A percentile compares a stretch with the other conserved stretches of the same genome.
Conservation (phyloP, 352 stramenopile species). For the Globisporangium perplexum region DNA sequence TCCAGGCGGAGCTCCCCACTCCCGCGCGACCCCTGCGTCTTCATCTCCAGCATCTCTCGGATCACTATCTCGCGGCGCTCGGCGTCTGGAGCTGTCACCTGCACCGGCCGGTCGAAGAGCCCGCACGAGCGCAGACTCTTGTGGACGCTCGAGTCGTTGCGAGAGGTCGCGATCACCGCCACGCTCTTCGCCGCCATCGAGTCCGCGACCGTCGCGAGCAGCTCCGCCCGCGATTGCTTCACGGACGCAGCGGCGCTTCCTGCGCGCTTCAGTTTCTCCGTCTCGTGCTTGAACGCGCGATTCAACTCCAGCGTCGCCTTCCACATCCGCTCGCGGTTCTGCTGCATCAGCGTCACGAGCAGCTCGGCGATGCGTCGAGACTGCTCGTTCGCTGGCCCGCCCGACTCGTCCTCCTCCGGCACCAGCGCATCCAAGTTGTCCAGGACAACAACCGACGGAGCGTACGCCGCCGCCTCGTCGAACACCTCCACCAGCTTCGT, state of each 20-base stretch:
- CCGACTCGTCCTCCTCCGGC: constrained; percentile 73
- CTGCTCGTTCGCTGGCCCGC: constrained; percentile 75
- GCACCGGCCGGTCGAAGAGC: constrained; percentile 64
- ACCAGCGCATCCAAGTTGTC: constrained; percentile 85
- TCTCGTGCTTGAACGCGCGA: constrained; percentile 37
- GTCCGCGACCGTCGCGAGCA: constrained; percentile 38
- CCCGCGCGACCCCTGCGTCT: constrained; percentile 15
- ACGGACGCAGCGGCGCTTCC: constrained; percentile 1
- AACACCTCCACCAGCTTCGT: constrained; percentile 51
- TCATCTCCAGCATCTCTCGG: constrained; percentile 50
- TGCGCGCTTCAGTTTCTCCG: constrained; percentile 18
- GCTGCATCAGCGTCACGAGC: constrained; percentile 52
- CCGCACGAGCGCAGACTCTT: constrained; percentile 52
- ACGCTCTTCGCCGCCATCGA: constrained; percentile 69
- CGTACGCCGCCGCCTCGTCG: constrained; percentile 32
- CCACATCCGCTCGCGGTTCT: constrained; percentile 47
- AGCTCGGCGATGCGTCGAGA: constrained; percentile 79
- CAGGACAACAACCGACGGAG: constrained; percentile 62
- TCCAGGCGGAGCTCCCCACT: constrained; percentile 25
- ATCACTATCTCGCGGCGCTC: constrained; percentile 62
- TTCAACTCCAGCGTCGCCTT: constrained; percentile 58
- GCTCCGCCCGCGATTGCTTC: constrained; percentile 20
- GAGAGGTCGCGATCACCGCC: constrained; percentile 44
- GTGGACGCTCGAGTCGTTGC: constrained; percentile 65
- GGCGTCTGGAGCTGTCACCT: constrained; percentile 51